Evolutionary conservation across 2,329 filamentous ascomycete genomes (phyloP).

Genomic region (Mollisia scopiformis): DNA sequence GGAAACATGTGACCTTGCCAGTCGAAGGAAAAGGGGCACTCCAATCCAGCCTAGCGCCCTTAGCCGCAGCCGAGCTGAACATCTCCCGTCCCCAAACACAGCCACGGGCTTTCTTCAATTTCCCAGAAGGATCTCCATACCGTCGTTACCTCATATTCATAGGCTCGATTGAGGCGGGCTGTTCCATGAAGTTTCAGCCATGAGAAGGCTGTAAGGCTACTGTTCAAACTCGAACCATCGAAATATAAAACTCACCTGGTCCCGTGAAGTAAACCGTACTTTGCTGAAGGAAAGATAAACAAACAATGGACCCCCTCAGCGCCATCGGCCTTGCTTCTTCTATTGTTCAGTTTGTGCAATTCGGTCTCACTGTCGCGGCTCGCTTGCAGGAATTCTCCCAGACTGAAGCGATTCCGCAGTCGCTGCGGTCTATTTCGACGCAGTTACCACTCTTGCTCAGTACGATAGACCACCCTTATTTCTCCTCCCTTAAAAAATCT

Average conservation of each 20-base stretch:
- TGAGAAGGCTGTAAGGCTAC: not conserved
- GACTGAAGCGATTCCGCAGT: constrained; percentile 16
- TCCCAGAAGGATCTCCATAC: not conserved
- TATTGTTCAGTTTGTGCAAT: constrained; percentile 23
- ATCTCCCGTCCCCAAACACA: not conserved
- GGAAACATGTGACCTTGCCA: too few species aligned
- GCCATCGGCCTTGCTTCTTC: constrained; percentile 20
- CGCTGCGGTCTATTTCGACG: constrained; percentile 14
- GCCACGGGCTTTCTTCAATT: not conserved
- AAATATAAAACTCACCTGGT: not conserved
- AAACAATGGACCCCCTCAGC: constrained; percentile 21
- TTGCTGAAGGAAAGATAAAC: too few species aligned
- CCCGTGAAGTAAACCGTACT: too few species aligned
- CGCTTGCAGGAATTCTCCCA: constrained; percentile 16
- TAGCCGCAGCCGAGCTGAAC: not conserved
- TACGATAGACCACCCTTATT: too few species aligned
- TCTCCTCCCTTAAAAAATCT: too few species aligned
- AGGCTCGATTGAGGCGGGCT: not conserved
- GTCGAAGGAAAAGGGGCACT: not conserved
- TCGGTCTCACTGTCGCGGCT: constrained; percentile 17
- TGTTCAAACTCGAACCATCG: not conserved
- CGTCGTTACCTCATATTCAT: not conserved
- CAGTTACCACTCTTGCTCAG: constrained; percentile 21
- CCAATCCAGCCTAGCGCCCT: not conserved
- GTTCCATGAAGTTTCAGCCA: not conserved